Evolutionary conservation across 768 basidiomycete species (phyloP), one percentile per base, ranked within the genome.

Genomic region (Suillus subluteus): DNA sequence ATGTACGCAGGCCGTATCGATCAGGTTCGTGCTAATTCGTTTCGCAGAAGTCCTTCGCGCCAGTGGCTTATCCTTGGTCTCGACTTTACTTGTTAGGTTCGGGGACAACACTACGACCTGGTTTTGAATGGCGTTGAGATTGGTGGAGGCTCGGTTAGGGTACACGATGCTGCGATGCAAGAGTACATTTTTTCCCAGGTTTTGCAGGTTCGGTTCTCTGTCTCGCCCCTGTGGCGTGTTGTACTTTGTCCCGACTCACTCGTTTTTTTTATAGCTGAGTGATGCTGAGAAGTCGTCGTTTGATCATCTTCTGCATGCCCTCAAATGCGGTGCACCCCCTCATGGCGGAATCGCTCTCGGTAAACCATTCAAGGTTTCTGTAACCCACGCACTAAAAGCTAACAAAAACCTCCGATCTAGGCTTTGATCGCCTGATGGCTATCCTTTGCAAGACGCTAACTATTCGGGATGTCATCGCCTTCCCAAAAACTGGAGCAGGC

Each of bases 41-140:
- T n/a, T 48, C 59, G n/a, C 43, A 30, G 48, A 9, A 4, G n/a
- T 40, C 16, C 35, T 41, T 21, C 62, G 43, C 21, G 62, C 52
- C 38, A 43, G 30, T 62, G 37, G 62, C 66, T 62, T 66, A 35
- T 64, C 26, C 23, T 62, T 64, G 62, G 35, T 68, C 23, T 58
- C 63, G 35, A 63, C 65, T n/a, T 66, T 50, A 64, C 65, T 30
- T 66, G 48, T 56, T 74, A 94, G 91, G 91, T 96, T 72, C 89
- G 96, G 63, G 96, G 95, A 21, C 96, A 98, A 75, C 96, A 98
- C 78, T 98, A 98, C 74, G 96, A 98, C 81, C 88, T 98, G 52
- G 95, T 98, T 37, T 76, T 98, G 69, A 95, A 98, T 76, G 96
- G 96, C 7, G 87, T 91, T 66, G 96, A 98, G 81, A 92, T 98